Percentiles rank a stretch among this genome's conserved stretches.
Conservation (phyloP, 352 stramenopile species). For the Pythium sp. region DNA sequence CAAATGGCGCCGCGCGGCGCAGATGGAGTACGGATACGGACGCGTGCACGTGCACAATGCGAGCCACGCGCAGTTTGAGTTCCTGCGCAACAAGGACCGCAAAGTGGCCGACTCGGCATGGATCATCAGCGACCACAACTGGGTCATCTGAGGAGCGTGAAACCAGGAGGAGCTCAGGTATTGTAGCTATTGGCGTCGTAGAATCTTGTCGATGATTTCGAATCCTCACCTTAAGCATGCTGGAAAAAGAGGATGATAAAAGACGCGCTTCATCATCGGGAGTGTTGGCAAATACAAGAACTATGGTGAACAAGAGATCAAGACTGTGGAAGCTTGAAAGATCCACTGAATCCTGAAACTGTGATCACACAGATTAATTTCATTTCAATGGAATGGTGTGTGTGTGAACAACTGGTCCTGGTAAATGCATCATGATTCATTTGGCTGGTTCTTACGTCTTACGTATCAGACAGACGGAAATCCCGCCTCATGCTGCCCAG, state of each 20-base stretch:
- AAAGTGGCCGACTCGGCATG: slow-evolving; percentile 12
- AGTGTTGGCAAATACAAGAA: background rate
- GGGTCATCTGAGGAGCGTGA: slow-evolving; percentile 12
- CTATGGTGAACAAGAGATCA: background rate
- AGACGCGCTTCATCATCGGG: too few species aligned
- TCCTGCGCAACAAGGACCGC: slow-evolving; percentile 48
- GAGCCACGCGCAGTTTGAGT: slow-evolving; percentile 67
- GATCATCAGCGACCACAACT: slow-evolving; percentile 46
- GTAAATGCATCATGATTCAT: background rate
- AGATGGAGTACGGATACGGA: slow-evolving; percentile 65
- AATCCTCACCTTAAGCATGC: background rate
- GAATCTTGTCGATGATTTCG: background rate
- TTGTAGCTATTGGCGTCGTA: background rate
- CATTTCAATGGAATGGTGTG: background rate
- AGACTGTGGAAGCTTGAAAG: background rate
- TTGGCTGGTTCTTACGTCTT: background rate
- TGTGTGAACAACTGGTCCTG: background rate
- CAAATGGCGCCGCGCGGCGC: slow-evolving; percentile 58
- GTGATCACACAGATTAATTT: background rate
- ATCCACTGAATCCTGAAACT: background rate
- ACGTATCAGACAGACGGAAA: background rate
- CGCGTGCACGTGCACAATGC: slow-evolving; percentile 68
- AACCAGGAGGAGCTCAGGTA: background rate
- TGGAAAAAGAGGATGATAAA: background rate
- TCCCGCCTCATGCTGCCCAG: background rate